Conservation (phyloP, 177 flowering plant genomes). For the Viscum album region DNA sequence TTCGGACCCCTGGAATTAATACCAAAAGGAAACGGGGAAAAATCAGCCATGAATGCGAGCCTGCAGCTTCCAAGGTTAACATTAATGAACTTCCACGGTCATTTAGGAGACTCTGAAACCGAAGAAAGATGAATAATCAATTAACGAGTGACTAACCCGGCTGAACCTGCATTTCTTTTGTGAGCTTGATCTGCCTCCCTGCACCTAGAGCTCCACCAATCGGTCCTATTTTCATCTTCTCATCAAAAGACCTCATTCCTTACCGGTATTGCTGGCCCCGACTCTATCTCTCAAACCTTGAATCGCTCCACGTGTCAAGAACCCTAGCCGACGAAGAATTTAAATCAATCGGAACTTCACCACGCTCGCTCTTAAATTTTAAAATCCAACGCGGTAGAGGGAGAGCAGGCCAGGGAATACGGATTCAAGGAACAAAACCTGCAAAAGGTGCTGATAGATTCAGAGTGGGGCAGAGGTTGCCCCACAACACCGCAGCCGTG, state of each 20-base stretch:
- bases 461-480: conserved; percentile 26
- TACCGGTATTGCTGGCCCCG: conserved; percentile 15
- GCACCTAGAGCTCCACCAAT: conserved; percentile 27
- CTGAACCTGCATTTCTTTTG: conserved; percentile 74
- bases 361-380: neutral
- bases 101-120: neutral
- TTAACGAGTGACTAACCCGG: conserved; percentile 41
- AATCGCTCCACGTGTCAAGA: conserved; percentile 4
- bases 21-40: neutral
- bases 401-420: too few species aligned
- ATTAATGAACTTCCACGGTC: neutral
- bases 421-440: conserved; percentile 44
- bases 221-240: conserved; percentile 38
- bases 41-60: neutral
- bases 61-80: neutral
- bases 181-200: conserved; percentile 67
- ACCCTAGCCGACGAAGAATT: too few species aligned
- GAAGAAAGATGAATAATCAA: too few species aligned
- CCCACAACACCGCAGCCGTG: conserved; percentile 17
- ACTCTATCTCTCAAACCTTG: neutral
- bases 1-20: conserved; percentile 40
- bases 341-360: neutral
- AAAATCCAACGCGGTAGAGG: too few species aligned
- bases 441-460: conserved; percentile 31
- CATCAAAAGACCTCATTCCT: conserved; percentile 35